A percentile compares a stretch with the other conserved stretches of the same genome.
phyloP scores from a whole-genome alignment of 805 yeast genomes.

The Starmerella asiatica region DNA sequence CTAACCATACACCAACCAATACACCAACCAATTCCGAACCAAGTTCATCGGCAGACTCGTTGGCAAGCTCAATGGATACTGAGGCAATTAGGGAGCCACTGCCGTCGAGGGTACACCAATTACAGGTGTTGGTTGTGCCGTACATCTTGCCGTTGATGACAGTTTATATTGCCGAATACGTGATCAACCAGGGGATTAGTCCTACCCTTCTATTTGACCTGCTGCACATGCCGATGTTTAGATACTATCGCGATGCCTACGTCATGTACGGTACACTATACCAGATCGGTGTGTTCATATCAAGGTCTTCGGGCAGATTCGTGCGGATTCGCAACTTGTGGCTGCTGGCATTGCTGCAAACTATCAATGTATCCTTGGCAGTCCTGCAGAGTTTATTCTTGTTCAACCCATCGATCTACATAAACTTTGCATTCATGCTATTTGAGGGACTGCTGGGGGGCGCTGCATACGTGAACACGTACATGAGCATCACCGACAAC shows the following conservation, averaged over 20 bases:
- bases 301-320: slow-evolving; percentile 67
- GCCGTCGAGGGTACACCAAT: slow-evolving; percentile 19
- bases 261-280: slow-evolving; percentile 83
- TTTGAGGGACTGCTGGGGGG: slow-evolving; percentile 90
- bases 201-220: slow-evolving; percentile 77
- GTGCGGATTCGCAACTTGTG: slow-evolving; percentile 47
- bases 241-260: slow-evolving; percentile 65
- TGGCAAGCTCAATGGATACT: not conserved
- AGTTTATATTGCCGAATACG: slow-evolving; percentile 76
- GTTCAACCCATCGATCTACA: slow-evolving; percentile 46
- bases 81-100: not conserved
- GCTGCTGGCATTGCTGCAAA: slow-evolving; percentile 53
- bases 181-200: slow-evolving; percentile 81
- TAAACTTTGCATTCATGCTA: slow-evolving; percentile 48
- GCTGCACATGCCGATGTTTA: slow-evolving; percentile 49
- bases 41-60: not conserved
- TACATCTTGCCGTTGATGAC: slow-evolving; percentile 74
- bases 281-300: slow-evolving; percentile 84
- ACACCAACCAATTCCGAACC: not conserved
- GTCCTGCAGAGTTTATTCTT: slow-evolving; percentile 51
- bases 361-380: slow-evolving; percentile 45
- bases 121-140: slow-evolving; percentile 26
- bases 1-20: not conserved
- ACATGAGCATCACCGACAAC: slow-evolving; percentile 56
- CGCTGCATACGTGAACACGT: slow-evolving; percentile 77